Percentiles rank a stretch among this genome's conserved stretches.
Evolutionary conservation across 805 yeast genomes (phyloP).

Genomic region (Wickerhamiella dianesei): DNA sequence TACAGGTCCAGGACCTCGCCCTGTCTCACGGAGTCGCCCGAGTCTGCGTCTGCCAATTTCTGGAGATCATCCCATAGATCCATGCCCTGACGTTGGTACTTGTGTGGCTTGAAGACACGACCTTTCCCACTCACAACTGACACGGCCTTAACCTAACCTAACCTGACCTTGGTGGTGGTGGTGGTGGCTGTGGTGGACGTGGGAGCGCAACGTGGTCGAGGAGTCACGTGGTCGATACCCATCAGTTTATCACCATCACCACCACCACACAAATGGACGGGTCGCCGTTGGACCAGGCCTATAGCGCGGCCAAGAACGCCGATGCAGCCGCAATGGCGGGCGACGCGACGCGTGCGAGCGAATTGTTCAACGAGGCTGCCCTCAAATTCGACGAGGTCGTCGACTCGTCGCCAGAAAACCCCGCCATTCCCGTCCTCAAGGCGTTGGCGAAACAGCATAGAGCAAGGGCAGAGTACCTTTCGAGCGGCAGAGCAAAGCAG

Average conservation of each 20-base stretch:
- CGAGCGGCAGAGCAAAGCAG: constrained; percentile 18
- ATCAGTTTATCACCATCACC: too few relatives aligned
- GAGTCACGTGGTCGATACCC: too few relatives aligned
- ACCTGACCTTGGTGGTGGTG: too few relatives aligned
- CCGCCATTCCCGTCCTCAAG: constrained; percentile 23
- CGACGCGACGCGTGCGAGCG: constrained; percentile 31
- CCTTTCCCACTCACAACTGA: too few relatives aligned
- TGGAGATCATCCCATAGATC: constrained; percentile 9
- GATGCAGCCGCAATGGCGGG: constrained; percentile 35
- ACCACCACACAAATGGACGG: too few relatives aligned
- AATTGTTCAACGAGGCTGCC: constrained; percentile 29
- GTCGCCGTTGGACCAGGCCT: constrained; percentile 29
- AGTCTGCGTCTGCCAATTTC: constrained; percentile 1
- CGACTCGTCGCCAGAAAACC: constrained; percentile 18
- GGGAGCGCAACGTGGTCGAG: too few relatives aligned
- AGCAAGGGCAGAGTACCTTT: constrained; percentile 24
- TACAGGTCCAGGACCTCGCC: constrained; percentile 9
- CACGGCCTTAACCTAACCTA: too few relatives aligned
- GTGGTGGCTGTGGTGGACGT: too few relatives aligned
- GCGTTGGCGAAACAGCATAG: constrained; percentile 23
- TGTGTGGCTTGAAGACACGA: neutral
- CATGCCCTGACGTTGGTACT: neutral
- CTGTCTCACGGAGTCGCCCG: neutral
- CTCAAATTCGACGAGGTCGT: constrained; percentile 23
- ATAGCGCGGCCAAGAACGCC: constrained; percentile 39